phyloP scores from a whole-genome alignment of 306 rosid species.

The Chamaecrista fasciculata region DNA sequence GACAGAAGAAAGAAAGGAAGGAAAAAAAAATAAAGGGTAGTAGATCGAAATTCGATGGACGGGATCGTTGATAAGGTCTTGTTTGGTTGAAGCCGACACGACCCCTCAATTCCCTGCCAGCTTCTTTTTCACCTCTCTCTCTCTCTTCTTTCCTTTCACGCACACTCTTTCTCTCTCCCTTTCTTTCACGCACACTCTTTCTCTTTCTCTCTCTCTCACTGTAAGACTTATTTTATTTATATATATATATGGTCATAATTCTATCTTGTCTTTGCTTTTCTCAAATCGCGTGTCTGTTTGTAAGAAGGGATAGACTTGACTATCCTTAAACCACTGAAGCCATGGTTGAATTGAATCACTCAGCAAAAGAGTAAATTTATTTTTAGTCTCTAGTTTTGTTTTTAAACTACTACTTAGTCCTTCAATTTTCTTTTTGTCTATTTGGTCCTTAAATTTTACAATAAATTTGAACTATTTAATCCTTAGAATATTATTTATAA shows the following conservation, averaged over 20 bases:
- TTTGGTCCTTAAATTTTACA: no score
- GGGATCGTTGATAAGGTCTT: slow-evolving; percentile 65
- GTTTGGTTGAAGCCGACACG: slow-evolving; percentile 96
- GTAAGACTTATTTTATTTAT: neutral
- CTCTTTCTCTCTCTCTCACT: neutral
- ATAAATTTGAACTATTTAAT: no score
- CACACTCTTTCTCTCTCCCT: neutral
- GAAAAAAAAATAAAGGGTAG: neutral
- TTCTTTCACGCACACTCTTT: neutral
- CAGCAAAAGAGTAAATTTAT: no score
- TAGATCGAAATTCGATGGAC: slow-evolving; percentile 35
- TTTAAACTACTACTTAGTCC: no score
- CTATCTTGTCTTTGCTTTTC: neutral
- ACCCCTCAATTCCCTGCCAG: slow-evolving; percentile 41
- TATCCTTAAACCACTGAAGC: neutral
- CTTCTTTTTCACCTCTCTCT: slow-evolving; percentile 26
- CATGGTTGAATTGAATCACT: no score
- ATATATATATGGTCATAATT: neutral
- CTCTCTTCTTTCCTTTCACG: neutral
- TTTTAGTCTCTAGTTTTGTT: no score
- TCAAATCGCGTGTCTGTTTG: neutral
- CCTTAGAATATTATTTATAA: no score
- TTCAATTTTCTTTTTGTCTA: no score
- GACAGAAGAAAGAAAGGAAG: slow-evolving; percentile 25
- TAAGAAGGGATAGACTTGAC: neutral